phyloP scores from a whole-genome alignment of 805 yeast species.

The Saccharomycodes ludwigii region DNA sequence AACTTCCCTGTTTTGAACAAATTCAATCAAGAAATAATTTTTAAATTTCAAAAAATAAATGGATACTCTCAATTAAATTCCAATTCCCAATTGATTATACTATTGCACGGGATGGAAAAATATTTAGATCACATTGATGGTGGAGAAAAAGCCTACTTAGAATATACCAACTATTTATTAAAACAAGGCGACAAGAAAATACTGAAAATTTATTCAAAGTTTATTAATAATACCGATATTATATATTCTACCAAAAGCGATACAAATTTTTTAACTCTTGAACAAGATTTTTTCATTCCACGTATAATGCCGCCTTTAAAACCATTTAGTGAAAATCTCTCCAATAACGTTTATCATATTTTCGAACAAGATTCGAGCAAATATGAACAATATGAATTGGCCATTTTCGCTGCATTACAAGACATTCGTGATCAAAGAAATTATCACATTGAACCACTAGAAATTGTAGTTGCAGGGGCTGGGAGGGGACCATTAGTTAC shows the following conservation, averaged over 20 bases:
- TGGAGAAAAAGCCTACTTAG: constrained; percentile 28
- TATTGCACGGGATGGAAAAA: constrained; percentile 44
- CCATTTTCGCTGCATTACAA: constrained; percentile 43
- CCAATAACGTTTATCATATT: constrained; percentile 45
- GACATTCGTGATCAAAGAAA: constrained; percentile 19
- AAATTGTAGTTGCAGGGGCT: constrained; percentile 65
- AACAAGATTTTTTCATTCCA: constrained; percentile 9
- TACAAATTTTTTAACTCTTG: too few species aligned
- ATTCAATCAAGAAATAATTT: constrained; percentile 38
- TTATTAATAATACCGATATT: neutral
- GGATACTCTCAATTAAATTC: constrained; percentile 23
- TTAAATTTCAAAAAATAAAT: constrained; percentile 29
- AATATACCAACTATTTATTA: constrained; percentile 31
- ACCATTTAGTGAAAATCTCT: constrained; percentile 51
- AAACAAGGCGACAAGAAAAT: constrained; percentile 21
- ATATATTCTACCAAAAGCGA: neutral
- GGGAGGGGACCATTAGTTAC: constrained; percentile 79
- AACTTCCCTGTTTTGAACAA: constrained; percentile 55
- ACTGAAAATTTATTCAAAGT: constrained; percentile 2
- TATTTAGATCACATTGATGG: constrained; percentile 22
- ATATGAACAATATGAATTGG: constrained; percentile 55
- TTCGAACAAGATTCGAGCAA: constrained; percentile 65
- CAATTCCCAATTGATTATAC: constrained; percentile 21
- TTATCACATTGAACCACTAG: constrained; percentile 13
- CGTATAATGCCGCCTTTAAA: constrained; percentile 47